Evolutionary conservation across 352 stramenopile species (phyloP), one percentile per base, ranked within the genome.

Genomic region (Pythium oligandrum): DNA sequence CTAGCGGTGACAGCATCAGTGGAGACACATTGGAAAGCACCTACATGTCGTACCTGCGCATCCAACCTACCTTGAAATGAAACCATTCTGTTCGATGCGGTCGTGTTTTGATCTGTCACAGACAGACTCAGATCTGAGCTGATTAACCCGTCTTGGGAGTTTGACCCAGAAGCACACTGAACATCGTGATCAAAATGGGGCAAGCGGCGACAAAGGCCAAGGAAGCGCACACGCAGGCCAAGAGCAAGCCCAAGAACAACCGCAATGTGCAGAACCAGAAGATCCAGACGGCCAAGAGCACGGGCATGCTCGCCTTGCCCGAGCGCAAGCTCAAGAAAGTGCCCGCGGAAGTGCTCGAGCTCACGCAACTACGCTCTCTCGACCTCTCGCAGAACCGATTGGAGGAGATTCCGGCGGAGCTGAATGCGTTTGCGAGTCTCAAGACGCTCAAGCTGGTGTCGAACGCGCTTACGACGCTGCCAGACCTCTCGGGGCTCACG

Each of bases 161-260:
- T 26, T 26, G 17, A 26, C 17, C 17, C 17, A 26, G 17, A 26
- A 26, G 17, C 17, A 26, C 17, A 26, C 17, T 79, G 12, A 83
- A 89, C 47, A 68, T 70, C 1, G 70, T 75, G 9, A 74, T 67
- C n/a, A 67, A 65, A 48, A 87, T 88, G 73, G 82, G 82, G 17
- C 80, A 88, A 55, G 70, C 71, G 3, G 73, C 77, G 9, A 75
- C 51, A 33, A 88, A 89, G 63, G 78, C 71, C 46, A 68, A 77
- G 31, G 78, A 90, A 51, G 81, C 77, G 31, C 78, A 78, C 47
- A 59, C 78, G 50, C 67, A 87, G 58, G 69, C 75, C 50, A 86
- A 83, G 70, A 87, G 79, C 69, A 90, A 91, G 64, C 82, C 84
- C 32, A 94, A 91, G 71, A 88, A 75, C 51, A 85, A 61, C 51